Base-by-base conservation (phyloP, 768 basidiomycete genomes). In the Lyophyllum atratum region DNA sequence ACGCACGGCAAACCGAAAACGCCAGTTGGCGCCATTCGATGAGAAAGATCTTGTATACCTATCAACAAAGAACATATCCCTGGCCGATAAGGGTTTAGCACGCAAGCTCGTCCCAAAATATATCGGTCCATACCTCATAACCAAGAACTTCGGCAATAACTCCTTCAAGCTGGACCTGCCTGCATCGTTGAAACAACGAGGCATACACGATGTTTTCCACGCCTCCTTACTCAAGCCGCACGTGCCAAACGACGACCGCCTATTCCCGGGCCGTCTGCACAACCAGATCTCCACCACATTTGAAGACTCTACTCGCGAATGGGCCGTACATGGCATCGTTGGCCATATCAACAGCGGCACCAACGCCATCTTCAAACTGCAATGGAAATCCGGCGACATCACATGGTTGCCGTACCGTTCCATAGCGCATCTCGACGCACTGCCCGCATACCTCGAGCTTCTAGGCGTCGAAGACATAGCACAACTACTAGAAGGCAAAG, bases 161-260 rank as follows among this genome's bases (percentile, higher is more conserved):
- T 49, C 34, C 2, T 49, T 37, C 2, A 46, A 28, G 5, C 70
- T 70, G 61, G 3, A 58, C 66, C 59, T 60, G 0, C 70, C 72
- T 28, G 3, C 31, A 2, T 5, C 19, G 6, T 37, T 49, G 49
- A 19, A 33, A 4, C 49, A 37, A 44, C 43, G 26, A 15, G 64
- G 45, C 29, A 60, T 69, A 3, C 64, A 67, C 50, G 66, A 66
- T 0, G 67, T 61, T 0, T 76, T 75, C 60, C 74, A 78, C 34
- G 60, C 64, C 1, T 66, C 68, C 1, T 59, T 70, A 24, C 61
- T 77, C 0, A 19, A 52, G 0, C 59, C 49, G 1, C 65, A 64
- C 29, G 14, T 54, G 1, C 52, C 70, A 0, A 77, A 75, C 54
- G 65, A 77, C 45, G 37, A 61, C 21, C 0, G 14, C 0, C 52